Conservation (phyloP, 2,329 filamentous ascomycete species). For the Aspergillus tanneri region DNA sequence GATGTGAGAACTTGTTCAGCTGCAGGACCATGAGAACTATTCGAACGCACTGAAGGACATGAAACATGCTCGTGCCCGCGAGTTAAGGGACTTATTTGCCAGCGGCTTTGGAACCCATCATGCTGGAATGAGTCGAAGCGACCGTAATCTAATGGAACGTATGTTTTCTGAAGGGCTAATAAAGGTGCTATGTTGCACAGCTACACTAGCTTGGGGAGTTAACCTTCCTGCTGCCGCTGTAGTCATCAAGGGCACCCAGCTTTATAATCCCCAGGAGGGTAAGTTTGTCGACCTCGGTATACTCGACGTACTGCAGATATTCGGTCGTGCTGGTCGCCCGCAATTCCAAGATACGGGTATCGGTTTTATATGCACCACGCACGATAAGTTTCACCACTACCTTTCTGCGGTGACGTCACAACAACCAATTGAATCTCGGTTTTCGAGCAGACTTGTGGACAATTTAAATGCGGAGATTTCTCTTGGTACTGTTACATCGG, state of each 20-base stretch:
- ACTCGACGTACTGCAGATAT: slow-evolving; percentile 94
- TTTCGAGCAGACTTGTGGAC: slow-evolving; percentile 89
- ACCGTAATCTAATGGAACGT: slow-evolving; percentile 92
- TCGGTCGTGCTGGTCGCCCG: slow-evolving; percentile 94
- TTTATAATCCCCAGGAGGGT: slow-evolving; percentile 94
- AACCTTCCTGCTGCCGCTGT: slow-evolving; percentile 96
- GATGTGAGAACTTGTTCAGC: slow-evolving; percentile 78
- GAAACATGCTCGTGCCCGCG: slow-evolving; percentile 78
- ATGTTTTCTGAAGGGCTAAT: slow-evolving; percentile 90
- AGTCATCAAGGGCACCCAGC: slow-evolving; percentile 95
- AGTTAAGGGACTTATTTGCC: slow-evolving; percentile 82
- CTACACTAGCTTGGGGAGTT: slow-evolving; percentile 96
- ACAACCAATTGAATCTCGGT: slow-evolving; percentile 94
- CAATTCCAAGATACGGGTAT: slow-evolving; percentile 98
- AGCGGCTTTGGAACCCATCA: slow-evolving; percentile 96
- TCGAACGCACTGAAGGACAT: slow-evolving; percentile 78
- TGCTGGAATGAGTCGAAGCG: slow-evolving; percentile 90
- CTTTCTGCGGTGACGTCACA: slow-evolving; percentile 91
- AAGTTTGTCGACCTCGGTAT: slow-evolving; percentile 97
- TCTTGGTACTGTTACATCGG: slow-evolving; percentile 89
- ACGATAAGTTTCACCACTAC: slow-evolving; percentile 91
- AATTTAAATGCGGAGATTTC: slow-evolving; percentile 96
- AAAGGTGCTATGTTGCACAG: slow-evolving; percentile 96
- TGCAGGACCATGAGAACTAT: slow-evolving; percentile 76
- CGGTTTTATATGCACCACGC: slow-evolving; percentile 94